Evolutionary conservation across 768 basidiomycete genomes (phyloP), one percentile per base, ranked within the genome.

Genomic region (Russula emetica): DNA sequence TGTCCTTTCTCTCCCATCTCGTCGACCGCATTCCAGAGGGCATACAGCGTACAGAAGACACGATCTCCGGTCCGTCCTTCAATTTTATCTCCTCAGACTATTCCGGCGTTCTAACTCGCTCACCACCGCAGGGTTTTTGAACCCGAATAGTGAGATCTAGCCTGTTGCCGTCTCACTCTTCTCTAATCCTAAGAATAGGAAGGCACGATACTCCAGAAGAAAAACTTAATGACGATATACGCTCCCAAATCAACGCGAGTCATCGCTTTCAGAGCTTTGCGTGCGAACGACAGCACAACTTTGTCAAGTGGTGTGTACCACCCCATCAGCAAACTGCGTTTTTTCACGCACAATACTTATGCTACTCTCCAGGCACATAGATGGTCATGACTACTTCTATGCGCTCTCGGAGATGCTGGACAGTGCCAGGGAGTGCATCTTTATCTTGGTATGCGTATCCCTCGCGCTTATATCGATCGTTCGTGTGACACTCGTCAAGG

Each of bases 301-400:
- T 79, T 38, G 86, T 90, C 50, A 98, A 97, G 76, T 98, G 92
- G 90, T 88, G 61, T 28, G 77, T 75, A 2, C 30, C n/a, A 30
- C n/a, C 40, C 26, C 3, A 8, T 44, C 24, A 11, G 16, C 24
- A 24, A 36, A 52, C 38, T 13, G 11, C 5, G 38, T 18, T 16
- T 40, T 40, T 16, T 24, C 10, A 14, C 38, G 11, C 20, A 2
- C 20, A 32, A 40, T 38, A 14, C 50, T 61, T 16, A 7, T 22
- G 18, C 36, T 44, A 7, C 6, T 11, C 6, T 61, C 14, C 57
- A 85, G 88, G 87, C 93, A 94, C 72, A 82, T 96, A 53, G 95
- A 96, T 69, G 96, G 96, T 0, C 92, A 97, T 62, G 95, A 98
- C 76, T 98, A 96, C 74, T 90, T 98, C 82, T 98, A 89, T 83